These are phyloP conservation scores for Triticum aestivum DNA, from an alignment of 176 grass and related monocot species.

Conservation along the genomic window IWGSC_CS_RefSeq_v2.1 NC_057800.1:594099797-594100296, in stretches of 20 bases:
- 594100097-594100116: conserved; percentile 73
- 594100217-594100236: conserved; percentile 65
- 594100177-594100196: conserved; percentile 75
- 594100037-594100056: conserved; percentile 67
- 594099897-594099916: conserved; percentile 94
- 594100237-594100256: conserved; percentile 88
- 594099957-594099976: conserved; percentile 71
- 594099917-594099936: conserved; percentile 89
- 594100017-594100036: conserved; percentile 94
- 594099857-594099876: conserved; percentile 77
- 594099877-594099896: conserved; percentile 69
- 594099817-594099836: conserved; percentile 93
- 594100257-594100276: conserved; percentile 94
- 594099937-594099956: conserved; percentile 96
- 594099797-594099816: conserved; percentile 93
- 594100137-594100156: conserved; percentile 42
- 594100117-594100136: conserved; percentile 78
- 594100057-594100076: conserved; percentile 82
- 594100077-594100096: conserved; percentile 86
- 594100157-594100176: conserved; percentile 35
- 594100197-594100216: conserved; percentile 81
- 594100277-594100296: conserved; percentile 29
- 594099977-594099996: conserved; percentile 95
- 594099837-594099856: conserved; percentile 80
- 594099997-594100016: conserved; percentile 91